Conservation (phyloP, 2,329 filamentous ascomycete genomes). For the Penicillium vulpinum region DNA sequence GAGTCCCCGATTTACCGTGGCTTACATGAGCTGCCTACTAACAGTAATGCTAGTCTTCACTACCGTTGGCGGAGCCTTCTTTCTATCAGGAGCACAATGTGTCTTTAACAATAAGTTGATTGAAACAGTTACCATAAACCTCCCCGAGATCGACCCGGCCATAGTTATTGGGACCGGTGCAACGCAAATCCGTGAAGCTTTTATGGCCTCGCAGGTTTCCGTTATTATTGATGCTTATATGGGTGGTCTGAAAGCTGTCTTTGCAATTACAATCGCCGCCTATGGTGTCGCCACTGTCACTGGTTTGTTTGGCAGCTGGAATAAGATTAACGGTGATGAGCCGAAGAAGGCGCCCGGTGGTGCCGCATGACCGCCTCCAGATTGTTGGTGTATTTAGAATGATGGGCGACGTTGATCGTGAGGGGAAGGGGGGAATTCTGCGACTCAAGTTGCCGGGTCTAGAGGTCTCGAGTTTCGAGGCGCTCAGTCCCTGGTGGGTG, state of each 20-base stretch:
- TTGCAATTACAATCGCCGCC: conserved; percentile 8
- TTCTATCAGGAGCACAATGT: conserved; percentile 32
- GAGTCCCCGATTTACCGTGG: neutral
- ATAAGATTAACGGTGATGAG: neutral
- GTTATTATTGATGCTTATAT: conserved; percentile 8
- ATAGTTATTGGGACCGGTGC: conserved; percentile 6
- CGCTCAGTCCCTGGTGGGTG: neutral
- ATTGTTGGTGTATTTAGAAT: neutral
- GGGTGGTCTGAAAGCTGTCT: conserved; percentile 10
- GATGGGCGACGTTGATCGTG: neutral
- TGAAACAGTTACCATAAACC: neutral
- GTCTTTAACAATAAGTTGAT: conserved; percentile 33
- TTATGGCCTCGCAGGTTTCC: neutral
- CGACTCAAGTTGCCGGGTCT: neutral
- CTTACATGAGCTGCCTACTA: neutral
- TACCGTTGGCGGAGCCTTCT: conserved; percentile 29
- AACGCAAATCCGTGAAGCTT: conserved; percentile 6
- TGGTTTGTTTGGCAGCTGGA: conserved; percentile 6
- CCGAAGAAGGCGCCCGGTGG: neutral
- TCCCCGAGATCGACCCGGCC: neutral
- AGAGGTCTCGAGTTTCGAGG: neutral
- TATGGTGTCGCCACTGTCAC: conserved; percentile 21
- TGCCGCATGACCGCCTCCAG: neutral
- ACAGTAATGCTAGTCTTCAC: neutral
- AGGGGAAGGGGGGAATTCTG: neutral